Percentiles rank a stretch among this genome's conserved stretches.
Conservation (phyloP, 768 basidiomycete genomes). For the Lentinula raphanica region DNA sequence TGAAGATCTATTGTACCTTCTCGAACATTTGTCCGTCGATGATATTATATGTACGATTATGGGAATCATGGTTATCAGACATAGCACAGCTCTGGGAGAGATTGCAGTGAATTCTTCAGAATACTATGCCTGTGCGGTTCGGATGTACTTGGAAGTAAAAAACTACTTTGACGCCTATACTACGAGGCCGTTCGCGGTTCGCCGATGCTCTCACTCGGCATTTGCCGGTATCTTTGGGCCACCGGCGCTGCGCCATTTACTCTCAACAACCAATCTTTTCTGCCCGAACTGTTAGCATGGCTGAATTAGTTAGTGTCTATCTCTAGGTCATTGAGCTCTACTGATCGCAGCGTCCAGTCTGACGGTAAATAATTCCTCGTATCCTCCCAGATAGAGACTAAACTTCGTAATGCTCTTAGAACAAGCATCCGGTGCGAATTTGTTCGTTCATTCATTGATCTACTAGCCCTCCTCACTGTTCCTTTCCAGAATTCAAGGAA, state of each 20-base stretch:
- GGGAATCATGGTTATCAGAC: no score
- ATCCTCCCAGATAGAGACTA: background rate
- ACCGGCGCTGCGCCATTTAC: constrained; percentile 11
- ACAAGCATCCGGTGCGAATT: constrained; percentile 85
- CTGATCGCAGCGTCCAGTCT: constrained; percentile 34
- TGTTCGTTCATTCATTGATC: background rate
- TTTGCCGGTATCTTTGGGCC: background rate
- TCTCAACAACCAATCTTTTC: background rate
- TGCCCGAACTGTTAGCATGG: constrained; percentile 31
- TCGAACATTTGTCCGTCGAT: no score
- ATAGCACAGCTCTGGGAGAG: no score
- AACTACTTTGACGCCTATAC: no score
- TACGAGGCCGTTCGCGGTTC: no score
- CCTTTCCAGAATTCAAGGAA: constrained; percentile 90
- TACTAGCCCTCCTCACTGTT: constrained; percentile 5
- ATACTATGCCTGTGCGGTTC: no score
- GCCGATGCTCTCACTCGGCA: no score
- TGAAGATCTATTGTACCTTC: no score
- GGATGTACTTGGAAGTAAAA: no score
- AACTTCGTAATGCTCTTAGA: constrained; percentile 40
- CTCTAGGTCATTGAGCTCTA: constrained; percentile 5
- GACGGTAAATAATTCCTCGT: constrained; percentile 39
- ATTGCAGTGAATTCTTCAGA: no score
- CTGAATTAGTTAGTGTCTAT: constrained; percentile 42
- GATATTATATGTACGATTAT: no score